phyloP scores from a whole-genome alignment of 257 asterid genomes.

The Ilex asprella region DNA sequence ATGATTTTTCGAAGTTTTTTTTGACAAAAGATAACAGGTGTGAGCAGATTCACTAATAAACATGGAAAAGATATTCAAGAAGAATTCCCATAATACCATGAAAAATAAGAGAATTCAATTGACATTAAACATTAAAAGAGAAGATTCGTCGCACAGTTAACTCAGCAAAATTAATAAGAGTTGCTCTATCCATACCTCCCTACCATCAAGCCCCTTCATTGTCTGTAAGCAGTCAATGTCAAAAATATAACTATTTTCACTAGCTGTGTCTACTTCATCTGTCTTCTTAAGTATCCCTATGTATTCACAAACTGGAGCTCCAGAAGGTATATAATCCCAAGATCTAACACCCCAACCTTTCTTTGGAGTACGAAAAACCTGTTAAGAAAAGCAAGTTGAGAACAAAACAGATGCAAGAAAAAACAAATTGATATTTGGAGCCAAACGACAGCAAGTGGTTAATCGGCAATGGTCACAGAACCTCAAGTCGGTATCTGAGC shows the following conservation, averaged over 20 bases:
- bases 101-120: too few relatives aligned
- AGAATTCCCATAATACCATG: too few relatives aligned
- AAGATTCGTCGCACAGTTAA: too few relatives aligned
- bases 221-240: slow-evolving; percentile 89
- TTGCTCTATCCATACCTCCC: slow-evolving; percentile 44
- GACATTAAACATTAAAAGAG: too few relatives aligned
- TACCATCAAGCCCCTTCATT: slow-evolving; percentile 79
- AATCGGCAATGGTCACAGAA: slow-evolving; percentile 8
- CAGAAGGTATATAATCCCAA: slow-evolving; percentile 84
- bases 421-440: background rate
- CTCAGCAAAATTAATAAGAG: background rate
- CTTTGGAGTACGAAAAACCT: slow-evolving; percentile 78
- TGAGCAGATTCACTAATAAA: too few relatives aligned
- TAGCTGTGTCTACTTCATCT: slow-evolving; percentile 41
- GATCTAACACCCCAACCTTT: slow-evolving; percentile 95
- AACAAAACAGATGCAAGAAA: background rate
- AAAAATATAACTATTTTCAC: slow-evolving; percentile 61
- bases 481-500: slow-evolving; percentile 57
- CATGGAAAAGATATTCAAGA: too few relatives aligned
- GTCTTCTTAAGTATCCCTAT: slow-evolving; percentile 59
- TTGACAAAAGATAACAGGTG: too few relatives aligned
- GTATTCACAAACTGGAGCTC: slow-evolving; percentile 81
- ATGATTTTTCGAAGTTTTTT: too few relatives aligned
- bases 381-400: slow-evolving; percentile 10
- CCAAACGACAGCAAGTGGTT: background rate